Evolutionary conservation across 805 yeast genomes (phyloP), one percentile per base, ranked within the genome.

Genomic region (Ogataea methylovora): DNA sequence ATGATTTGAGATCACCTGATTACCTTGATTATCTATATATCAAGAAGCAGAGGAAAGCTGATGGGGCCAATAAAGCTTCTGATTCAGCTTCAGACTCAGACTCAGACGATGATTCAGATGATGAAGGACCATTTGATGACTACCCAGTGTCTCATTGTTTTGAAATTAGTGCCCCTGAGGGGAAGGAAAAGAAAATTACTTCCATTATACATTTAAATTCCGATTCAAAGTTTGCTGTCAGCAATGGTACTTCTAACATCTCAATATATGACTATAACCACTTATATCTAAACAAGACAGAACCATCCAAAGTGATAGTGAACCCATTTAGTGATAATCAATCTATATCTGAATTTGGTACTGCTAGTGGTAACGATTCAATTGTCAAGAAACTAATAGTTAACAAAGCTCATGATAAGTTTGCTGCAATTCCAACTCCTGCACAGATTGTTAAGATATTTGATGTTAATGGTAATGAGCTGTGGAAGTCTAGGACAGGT

Each of bases 101-200:
- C 14, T 29, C 34, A 23, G 52, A 45, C 23, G 52, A 42, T 8
- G 51, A 44, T n/a, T 14, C 17, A 14, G 14, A 6, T n/a, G 7
- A 15, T 5, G 8, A 8, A 14, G 11, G 6, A n/a, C 12, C 18
- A 15, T 44, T 48, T 3, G 50, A 44, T 4, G 43, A 44, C 5
- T 32, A 60, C n/a, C 71, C 71, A 7, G 44, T 56, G 3, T 44
- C 65, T 0, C 69, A 65, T 33, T 44, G 53, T 17, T 34, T 57
- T 24, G 18, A 37, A 9, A 32, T 61, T 10, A 26, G 9, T 20
- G 6, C 9, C 22, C 6, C 6, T 20, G 8, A 36, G 8, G 40
- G 36, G 9, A 52, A 46, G 15, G 32, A 22, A 19, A 51, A 45
- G 35, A 40, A 34, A 5, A 32, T 59, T n/a, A 41, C 48, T 2